These are phyloP conservation scores for Suillus americanus DNA, from an alignment of 768 basidiomycete species.

Conservation along the genomic window DNA sequence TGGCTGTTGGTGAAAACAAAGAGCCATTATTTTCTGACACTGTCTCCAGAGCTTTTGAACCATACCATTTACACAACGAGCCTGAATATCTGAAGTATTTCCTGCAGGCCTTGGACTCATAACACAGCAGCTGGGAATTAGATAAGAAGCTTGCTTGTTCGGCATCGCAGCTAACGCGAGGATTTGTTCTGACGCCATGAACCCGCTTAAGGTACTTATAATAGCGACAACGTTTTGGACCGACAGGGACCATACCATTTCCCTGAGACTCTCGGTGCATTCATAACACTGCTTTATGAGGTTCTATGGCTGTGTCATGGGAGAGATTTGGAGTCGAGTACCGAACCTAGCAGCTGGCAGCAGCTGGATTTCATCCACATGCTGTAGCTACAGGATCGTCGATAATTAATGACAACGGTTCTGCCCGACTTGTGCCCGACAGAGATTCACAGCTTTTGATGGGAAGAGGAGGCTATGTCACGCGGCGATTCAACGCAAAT, in stretches of 20 bases:
- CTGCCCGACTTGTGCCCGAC: neutral
- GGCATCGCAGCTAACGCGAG: neutral
- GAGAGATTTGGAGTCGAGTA: neutral
- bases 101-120: neutral
- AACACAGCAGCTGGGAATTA: neutral
- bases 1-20: constrained; percentile 51
- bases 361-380: neutral
- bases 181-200: neutral
- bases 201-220: constrained; percentile 1
- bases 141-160: neutral
- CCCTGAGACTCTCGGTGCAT: neutral
- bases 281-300: neutral
- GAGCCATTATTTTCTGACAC: neutral
- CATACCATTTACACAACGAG: neutral
- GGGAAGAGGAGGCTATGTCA: neutral
- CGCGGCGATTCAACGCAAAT: neutral
- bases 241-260: neutral
- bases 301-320: neutral
- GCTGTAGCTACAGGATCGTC: neutral
- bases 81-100: neutral
- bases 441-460: neutral
- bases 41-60: neutral
- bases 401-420: neutral
- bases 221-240: neutral
- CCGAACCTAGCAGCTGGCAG: too few species aligned